These are phyloP conservation scores for Penicillium crystallinum DNA, from an alignment of 495 filamentous ascomycete species.

Conservation along the genomic window DNA sequence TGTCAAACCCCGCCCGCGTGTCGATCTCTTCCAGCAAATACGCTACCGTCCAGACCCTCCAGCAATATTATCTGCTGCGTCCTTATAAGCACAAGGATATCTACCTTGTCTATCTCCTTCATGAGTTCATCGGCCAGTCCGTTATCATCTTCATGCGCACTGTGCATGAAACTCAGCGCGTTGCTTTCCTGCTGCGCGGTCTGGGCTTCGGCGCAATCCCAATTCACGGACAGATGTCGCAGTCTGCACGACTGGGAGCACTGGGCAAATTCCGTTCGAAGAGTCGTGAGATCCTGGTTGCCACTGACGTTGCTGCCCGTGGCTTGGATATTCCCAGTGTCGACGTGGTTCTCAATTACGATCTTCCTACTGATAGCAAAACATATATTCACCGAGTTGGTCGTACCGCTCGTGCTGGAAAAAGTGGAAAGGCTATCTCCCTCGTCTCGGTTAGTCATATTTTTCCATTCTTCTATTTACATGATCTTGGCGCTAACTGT, in stretches of 20 bases:
- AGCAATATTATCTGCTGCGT: slow-evolving; percentile 78
- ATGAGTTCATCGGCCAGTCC: slow-evolving; percentile 76
- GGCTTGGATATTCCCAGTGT: slow-evolving; percentile 94
- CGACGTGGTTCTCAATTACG: slow-evolving; percentile 82
- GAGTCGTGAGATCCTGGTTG: slow-evolving; percentile 78
- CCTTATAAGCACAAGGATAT: slow-evolving; percentile 88
- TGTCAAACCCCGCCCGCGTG: slow-evolving; percentile 73
- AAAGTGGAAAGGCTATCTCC: slow-evolving; percentile 73
- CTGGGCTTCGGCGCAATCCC: slow-evolving; percentile 85
- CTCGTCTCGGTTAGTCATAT: slow-evolving; percentile 33
- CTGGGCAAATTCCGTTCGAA: slow-evolving; percentile 80
- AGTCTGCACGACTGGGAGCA: slow-evolving; percentile 76
- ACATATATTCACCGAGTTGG: slow-evolving; percentile 96
- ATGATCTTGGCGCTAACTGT: not conserved
- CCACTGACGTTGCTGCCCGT: slow-evolving; percentile 90
- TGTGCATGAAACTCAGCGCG: slow-evolving; percentile 79
- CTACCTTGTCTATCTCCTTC: slow-evolving; percentile 80
- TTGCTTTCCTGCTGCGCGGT: slow-evolving; percentile 73
- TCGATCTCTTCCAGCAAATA: slow-evolving; percentile 72
- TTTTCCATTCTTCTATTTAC: not conserved
- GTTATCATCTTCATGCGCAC: slow-evolving; percentile 91
- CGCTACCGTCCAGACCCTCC: slow-evolving; percentile 79
- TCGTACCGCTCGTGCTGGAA: slow-evolving; percentile 86
- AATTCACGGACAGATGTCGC: slow-evolving; percentile 83
- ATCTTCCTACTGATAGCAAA: slow-evolving; percentile 76